Evolutionary conservation across 345 rosid genomes (phyloP).

Genomic region (Hibiscus tridactylites): DNA sequence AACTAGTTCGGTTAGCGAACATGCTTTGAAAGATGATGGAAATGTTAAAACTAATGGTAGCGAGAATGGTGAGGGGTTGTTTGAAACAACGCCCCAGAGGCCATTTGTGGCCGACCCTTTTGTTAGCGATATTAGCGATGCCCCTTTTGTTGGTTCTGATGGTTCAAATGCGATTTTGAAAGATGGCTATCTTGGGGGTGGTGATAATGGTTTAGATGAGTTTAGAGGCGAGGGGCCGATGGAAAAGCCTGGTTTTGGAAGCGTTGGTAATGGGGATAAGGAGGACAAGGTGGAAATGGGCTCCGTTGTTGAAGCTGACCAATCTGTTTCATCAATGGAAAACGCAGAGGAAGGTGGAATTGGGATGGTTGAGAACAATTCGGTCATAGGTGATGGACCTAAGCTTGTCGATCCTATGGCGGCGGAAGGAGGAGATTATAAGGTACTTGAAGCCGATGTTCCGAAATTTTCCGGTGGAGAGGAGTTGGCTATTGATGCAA

Average conservation of each 20-base stretch:
- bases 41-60: slow-evolving; percentile 17
- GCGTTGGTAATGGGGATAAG: slow-evolving; percentile 27
- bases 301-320: slow-evolving; percentile 3
- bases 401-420: slow-evolving; percentile 1
- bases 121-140: slow-evolving; percentile 8
- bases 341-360: background rate
- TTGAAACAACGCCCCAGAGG: slow-evolving; percentile 27
- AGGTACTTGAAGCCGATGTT: slow-evolving; percentile 26
- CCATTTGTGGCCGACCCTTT: slow-evolving; percentile 14
- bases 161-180: slow-evolving; percentile 13
- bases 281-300: slow-evolving; percentile 17
- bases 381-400: background rate
- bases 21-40: slow-evolving; percentile 4
- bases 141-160: slow-evolving; percentile 11
- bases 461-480: slow-evolving; percentile 23
- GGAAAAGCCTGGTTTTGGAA: slow-evolving; percentile 20
- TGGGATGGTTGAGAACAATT: slow-evolving; percentile 14
- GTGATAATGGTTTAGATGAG: slow-evolving; percentile 17
- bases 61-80: slow-evolving; percentile 33
- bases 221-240: slow-evolving; percentile 11
- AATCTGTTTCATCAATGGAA: background rate
- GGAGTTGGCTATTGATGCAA: slow-evolving; percentile 29
- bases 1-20: slow-evolving; percentile 14
- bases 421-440: slow-evolving; percentile 9
- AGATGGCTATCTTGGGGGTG: slow-evolving; percentile 14